Base-by-base conservation (phyloP, 768 basidiomycete genomes). In the Xerocomellus dryophilus region DNA sequence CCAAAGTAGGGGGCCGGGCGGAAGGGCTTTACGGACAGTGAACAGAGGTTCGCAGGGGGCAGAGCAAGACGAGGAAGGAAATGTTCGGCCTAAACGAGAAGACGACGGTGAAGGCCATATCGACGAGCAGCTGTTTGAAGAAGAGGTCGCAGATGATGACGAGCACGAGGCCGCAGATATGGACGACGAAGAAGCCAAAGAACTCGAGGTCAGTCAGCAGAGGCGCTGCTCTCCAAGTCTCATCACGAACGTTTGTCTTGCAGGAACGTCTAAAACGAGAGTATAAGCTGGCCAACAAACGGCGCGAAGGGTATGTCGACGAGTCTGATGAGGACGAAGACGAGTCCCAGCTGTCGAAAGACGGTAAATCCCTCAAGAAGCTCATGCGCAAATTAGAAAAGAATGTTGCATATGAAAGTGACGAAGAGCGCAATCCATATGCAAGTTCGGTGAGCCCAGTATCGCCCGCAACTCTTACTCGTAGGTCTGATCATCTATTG, bases 91-190 rank as follows among this genome's bases (percentile, higher is more conserved):
- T 41, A 79, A 81, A 66, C 79, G 75, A 56, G 86, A 88, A 62
- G 75, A 79, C 60, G 88, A 86, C 15, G 85, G 76, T 18, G 91
- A 93, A 58, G 90, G 89, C 7, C 89, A 89, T 63, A 64, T 88
- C 55, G 92, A 94, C 63, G 92, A 94, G 67, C 79, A 89, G 50
- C 77, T 85, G 7, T 93, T 82, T 59, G 90, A 93, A 62, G 89
- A 87, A 62, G 86, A 89, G 17, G 87, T 92, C 63, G 88, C 88
- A 3, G 92, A 94, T 62, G 92, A 94, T 55, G 92, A 94, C 32
- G 92, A 93, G 63, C 83, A 83, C 62, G 80, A 84, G 70, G 79
- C 80, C 15, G 79, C 82, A 12, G 87, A 88, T 50, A 80, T 82
- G 51, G 82, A 91, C 39, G 92, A 93, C 50, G 89, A 93, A 60